Percentiles rank a stretch among this genome's conserved stretches.
Evolutionary conservation across 768 basidiomycete species (phyloP).

Genomic region (Omphalotus guepiniiformis): DNA sequence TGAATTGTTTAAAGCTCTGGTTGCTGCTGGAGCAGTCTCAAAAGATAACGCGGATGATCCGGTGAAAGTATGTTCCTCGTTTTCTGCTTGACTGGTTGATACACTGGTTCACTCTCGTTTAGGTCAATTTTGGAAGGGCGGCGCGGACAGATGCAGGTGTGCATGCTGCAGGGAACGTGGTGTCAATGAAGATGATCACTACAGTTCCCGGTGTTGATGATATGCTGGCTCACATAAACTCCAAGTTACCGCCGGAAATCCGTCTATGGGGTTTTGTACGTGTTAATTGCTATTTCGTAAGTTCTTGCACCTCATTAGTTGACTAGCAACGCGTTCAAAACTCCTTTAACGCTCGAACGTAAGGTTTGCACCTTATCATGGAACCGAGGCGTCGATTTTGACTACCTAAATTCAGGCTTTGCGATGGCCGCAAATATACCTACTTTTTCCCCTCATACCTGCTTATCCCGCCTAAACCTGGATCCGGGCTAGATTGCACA

Average conservation of each 20-base stretch:
- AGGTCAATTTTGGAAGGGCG: slow-evolving; percentile 84
- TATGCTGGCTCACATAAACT: slow-evolving; percentile 72
- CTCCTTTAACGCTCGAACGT: slow-evolving; percentile 80
- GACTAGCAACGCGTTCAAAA: slow-evolving; percentile 47
- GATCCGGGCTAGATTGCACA: slow-evolving; percentile 50
- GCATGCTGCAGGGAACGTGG: slow-evolving; percentile 92
- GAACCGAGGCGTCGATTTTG: not conserved
- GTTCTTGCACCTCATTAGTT: not conserved
- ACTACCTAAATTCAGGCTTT: slow-evolving; percentile 47
- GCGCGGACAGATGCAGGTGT: slow-evolving; percentile 97
- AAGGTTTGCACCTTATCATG: slow-evolving; percentile 15
- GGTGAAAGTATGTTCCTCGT: slow-evolving; percentile 56
- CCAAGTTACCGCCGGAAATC: slow-evolving; percentile 86
- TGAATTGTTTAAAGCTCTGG: slow-evolving; percentile 80
- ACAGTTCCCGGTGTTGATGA: slow-evolving; percentile 67
- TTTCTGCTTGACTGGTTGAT: not conserved
- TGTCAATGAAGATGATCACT: slow-evolving; percentile 87
- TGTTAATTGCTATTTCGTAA: slow-evolving; percentile 8
- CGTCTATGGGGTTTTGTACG: slow-evolving; percentile 88
- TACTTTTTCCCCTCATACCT: slow-evolving; percentile 96
- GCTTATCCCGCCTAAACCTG: slow-evolving; percentile 84
- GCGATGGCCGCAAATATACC: slow-evolving; percentile 96
- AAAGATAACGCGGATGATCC: slow-evolving; percentile 91
- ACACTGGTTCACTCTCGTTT: slow-evolving; percentile 1
- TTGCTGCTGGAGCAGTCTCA: slow-evolving; percentile 90